Conservation (phyloP, 2,329 filamentous ascomycete species). For the Hymenoscyphus repandus region DNA sequence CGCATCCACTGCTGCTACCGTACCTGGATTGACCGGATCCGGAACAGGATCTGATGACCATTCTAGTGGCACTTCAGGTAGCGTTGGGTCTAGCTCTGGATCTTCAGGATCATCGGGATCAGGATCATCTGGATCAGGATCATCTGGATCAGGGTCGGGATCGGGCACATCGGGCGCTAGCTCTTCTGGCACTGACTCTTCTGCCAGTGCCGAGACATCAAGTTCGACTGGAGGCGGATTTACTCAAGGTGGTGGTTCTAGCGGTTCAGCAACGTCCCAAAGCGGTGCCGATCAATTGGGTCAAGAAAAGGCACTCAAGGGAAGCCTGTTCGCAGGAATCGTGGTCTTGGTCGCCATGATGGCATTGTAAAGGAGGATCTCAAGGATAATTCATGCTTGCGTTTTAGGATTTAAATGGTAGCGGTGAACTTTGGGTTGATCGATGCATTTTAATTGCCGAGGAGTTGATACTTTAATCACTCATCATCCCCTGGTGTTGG, state of each 20-base stretch:
- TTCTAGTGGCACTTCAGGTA: conserved; percentile 24
- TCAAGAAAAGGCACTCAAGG: conserved; percentile 25
- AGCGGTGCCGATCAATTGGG: conserved; percentile 25
- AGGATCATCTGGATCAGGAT: too few species aligned
- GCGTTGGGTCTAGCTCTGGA: conserved; percentile 12
- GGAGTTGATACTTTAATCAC: background rate
- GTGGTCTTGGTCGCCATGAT: conserved; percentile 30
- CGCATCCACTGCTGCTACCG: conserved; percentile 34
- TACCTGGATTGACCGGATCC: conserved; percentile 52
- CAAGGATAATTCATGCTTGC: conserved; percentile 65
- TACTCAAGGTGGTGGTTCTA: conserved; percentile 24
- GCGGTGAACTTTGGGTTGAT: conserved; percentile 41
- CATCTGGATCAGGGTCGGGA: background rate
- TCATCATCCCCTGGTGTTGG: background rate
- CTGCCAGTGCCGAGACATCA: conserved; percentile 19
- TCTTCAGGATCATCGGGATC: conserved; percentile 3
- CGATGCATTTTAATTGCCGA: conserved; percentile 12
- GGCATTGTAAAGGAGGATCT: conserved; percentile 45
- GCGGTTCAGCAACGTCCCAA: conserved; percentile 10
- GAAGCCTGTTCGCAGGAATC: conserved; percentile 29
- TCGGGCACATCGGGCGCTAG: background rate
- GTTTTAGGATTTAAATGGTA: conserved; percentile 44
- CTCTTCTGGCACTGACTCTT: background rate
- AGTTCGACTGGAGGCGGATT: conserved; percentile 23
- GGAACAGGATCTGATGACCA: conserved; percentile 37